Conservation (phyloP, 345 rosid genomes). For the Chamaenerion angustifolium region DNA sequence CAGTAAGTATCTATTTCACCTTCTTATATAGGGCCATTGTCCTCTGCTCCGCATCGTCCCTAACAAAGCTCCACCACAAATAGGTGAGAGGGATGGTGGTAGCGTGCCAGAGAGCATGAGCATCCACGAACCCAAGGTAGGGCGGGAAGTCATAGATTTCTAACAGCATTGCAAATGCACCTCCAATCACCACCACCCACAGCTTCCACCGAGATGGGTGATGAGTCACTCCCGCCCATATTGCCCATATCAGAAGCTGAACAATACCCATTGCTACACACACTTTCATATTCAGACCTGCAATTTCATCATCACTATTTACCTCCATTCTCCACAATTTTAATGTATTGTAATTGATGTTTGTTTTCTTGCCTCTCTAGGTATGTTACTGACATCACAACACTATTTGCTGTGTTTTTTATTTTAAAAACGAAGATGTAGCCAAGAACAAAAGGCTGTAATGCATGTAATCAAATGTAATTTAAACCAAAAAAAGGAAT, state of each 20-base stretch:
- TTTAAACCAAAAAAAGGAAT: too few relatives aligned
- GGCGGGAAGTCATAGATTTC: constrained; percentile 66
- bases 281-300: constrained; percentile 77
- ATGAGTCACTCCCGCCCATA: constrained; percentile 55
- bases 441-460: too few relatives aligned
- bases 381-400: too few relatives aligned
- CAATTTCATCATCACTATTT: neutral
- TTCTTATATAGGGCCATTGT: constrained; percentile 49
- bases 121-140: constrained; percentile 47
- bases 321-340: too few relatives aligned
- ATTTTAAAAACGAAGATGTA: too few relatives aligned
- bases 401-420: too few relatives aligned
- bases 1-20: constrained; percentile 16
- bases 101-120: constrained; percentile 62
- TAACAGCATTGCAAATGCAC: constrained; percentile 37
- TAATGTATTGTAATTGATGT: too few relatives aligned
- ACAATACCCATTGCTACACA: constrained; percentile 42
- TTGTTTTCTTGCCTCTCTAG: too few relatives aligned
- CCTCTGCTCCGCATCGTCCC: constrained; percentile 65
- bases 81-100: constrained; percentile 54
- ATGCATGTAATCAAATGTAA: too few relatives aligned
- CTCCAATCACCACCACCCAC: constrained; percentile 37
- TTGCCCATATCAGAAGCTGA: constrained; percentile 66
- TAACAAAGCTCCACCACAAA: constrained; percentile 75
- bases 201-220: constrained; percentile 83